Evolutionary conservation across 768 basidiomycete genomes (phyloP).

Genomic region (Auricularia sp.): DNA sequence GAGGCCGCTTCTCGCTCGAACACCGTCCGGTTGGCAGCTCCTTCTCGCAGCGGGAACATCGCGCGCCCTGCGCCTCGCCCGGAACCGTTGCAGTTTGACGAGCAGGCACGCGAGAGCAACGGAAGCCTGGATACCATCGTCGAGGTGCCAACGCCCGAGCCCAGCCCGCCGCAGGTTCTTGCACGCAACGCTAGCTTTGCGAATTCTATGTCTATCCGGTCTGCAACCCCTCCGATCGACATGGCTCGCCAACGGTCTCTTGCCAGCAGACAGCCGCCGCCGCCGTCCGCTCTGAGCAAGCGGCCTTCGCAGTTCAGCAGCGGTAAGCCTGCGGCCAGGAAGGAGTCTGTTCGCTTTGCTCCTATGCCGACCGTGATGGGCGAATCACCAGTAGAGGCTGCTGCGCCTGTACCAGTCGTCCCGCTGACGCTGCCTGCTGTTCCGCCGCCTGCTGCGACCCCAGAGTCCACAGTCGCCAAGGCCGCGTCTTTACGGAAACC

Average conservation of each 20-base stretch:
- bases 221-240: background rate
- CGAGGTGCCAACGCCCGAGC: background rate
- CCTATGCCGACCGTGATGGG: background rate
- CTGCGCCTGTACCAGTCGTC: background rate
- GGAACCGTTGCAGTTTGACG: background rate
- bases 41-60: no score
- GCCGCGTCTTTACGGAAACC: background rate
- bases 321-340: background rate
- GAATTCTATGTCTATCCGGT: background rate
- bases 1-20: background rate
- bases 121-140: background rate
- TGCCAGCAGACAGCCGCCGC: background rate
- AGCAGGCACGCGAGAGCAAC: background rate
- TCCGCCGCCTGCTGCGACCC: background rate
- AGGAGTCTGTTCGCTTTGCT: constrained; percentile 1
- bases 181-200: background rate
- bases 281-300: background rate
- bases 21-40: no score
- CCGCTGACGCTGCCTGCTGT: background rate
- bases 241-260: background rate
- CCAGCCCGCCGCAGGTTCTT: background rate
- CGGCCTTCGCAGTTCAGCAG: background rate
- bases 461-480: background rate
- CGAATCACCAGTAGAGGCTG: background rate
- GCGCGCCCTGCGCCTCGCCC: background rate